Conservation (phyloP, 805 yeast genomes). For the Candida sphagnicola region DNA sequence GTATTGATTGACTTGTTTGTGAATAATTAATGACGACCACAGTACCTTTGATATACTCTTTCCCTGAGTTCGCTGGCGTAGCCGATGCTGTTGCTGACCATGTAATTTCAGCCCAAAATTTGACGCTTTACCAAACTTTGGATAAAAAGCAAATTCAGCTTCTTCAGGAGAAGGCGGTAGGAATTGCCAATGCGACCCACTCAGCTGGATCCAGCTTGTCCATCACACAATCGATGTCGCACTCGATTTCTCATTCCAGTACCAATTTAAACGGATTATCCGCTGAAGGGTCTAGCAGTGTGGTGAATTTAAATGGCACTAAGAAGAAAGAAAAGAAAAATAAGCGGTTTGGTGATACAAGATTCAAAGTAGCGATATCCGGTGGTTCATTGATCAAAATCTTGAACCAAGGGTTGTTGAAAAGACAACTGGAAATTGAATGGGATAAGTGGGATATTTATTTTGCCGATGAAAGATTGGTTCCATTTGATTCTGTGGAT, state of each 20-base stretch:
- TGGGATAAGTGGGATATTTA: slow-evolving; percentile 96
- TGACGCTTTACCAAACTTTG: slow-evolving; percentile 48
- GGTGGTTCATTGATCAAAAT: slow-evolving; percentile 93
- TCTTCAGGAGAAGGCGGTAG: slow-evolving; percentile 24
- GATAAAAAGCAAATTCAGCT: slow-evolving; percentile 29
- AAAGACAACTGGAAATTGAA: slow-evolving; percentile 64
- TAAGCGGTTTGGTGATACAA: slow-evolving; percentile 54
- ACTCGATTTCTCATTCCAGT: slow-evolving; percentile 6
- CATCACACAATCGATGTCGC: neutral
- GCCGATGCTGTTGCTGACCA: slow-evolving; percentile 98
- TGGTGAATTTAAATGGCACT: slow-evolving; percentile 13
- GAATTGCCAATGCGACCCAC: slow-evolving; percentile 2
- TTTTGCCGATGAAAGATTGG: slow-evolving; percentile 94
- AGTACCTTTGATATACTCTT: slow-evolving; percentile 89
- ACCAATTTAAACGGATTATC: neutral
- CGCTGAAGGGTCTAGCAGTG: neutral
- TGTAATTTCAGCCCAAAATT: slow-evolving; percentile 82
- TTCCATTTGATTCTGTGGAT: slow-evolving; percentile 76
- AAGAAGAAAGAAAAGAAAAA: slow-evolving; percentile 30
- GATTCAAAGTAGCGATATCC: slow-evolving; percentile 86
- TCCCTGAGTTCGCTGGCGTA: slow-evolving; percentile 83
- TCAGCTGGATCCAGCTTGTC: slow-evolving; percentile 3
- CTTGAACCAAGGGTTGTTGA: slow-evolving; percentile 77
- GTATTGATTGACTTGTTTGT: neutral
- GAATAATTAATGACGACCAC: slow-evolving; percentile 75